Evolutionary conservation across 768 basidiomycete species (phyloP), one percentile per base, ranked within the genome.

Genomic region (Psilocybe subaeruginosa): DNA sequence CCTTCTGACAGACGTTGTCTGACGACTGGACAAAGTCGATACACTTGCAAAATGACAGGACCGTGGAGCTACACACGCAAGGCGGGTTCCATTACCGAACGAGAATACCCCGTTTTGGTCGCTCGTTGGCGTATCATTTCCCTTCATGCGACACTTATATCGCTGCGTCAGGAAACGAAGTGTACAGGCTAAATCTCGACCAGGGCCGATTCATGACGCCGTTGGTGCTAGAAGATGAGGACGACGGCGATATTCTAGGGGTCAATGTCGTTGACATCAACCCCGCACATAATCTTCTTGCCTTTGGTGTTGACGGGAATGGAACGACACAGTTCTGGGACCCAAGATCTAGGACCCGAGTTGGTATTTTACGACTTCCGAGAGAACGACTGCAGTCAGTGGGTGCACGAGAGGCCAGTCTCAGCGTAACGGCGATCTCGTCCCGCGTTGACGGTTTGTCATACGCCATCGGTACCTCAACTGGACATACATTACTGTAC

Each of bases 1-100:
- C 7, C 41, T 46, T 39, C 62, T 74, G 23, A 23, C 2, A 97
- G 95, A 89, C 94, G 67, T 82, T 99, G 7, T 98, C 96, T 1
- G 92, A 96, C 70, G 97, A 99, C 80, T 99, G 97, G 97, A 99
- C 97, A 6, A 99, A 99, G 73, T 90, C 93, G n/a, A 82, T 98
- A 63, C 95, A 97, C 73, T 84, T 99, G 2, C 97, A 99, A 82
- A 90, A 90, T 53, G 95, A 98, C 78, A 89, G 97, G n/a, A 92
- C 93, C 4, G 74, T 99, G 58, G 93, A 95, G 69, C 80, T 99
- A 4, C 97, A 99, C 72, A 97, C 93, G 0, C 97, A 99, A 73
- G 86, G 92, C 49, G 94, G 95, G 0, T 85, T 95, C 61, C 93
- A 98, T 74, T 93, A 97, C 72, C 88, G 91, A 41, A 93, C 95